Percentiles rank a stretch among this genome's conserved stretches.
These are phyloP conservation scores for Suillus variegatus DNA, from an alignment of 768 basidiomycete species.

Conservation along the genomic window DNA sequence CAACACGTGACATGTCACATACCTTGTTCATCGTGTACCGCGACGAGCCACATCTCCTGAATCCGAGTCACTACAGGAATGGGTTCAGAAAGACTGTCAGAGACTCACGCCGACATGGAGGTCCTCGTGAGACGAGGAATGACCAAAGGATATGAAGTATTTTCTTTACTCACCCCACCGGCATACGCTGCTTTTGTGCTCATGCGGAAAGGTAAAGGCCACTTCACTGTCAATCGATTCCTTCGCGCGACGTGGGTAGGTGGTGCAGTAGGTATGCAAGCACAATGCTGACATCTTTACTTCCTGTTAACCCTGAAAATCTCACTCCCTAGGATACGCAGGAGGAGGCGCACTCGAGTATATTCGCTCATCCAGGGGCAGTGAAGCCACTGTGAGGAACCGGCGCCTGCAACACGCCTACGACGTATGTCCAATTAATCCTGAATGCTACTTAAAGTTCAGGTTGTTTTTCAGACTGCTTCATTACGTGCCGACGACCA, in stretches of 20 bases:
- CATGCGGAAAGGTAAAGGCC: conserved; percentile 52
- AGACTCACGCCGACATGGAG: conserved; percentile 55
- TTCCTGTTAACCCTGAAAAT: not conserved
- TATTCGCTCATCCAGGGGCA: conserved; percentile 56
- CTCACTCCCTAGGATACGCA: conserved; percentile 32
- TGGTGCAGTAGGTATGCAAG: conserved; percentile 53
- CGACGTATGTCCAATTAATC: conserved; percentile 45
- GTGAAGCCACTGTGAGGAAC: conserved; percentile 46
- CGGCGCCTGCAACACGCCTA: conserved; percentile 56
- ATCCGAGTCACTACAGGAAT: conserved; percentile 14
- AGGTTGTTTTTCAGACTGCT: conserved; percentile 43
- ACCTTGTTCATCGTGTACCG: conserved; percentile 3
- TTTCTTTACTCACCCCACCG: conserved; percentile 65
- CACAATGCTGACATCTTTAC: conserved; percentile 1
- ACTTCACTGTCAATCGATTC: conserved; percentile 59
- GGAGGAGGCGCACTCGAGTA: conserved; percentile 62
- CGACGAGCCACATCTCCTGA: not conserved
- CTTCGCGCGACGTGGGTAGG: conserved; percentile 77
- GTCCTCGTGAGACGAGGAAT: conserved; percentile 67
- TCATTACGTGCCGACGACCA: conserved; percentile 71
- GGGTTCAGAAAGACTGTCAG: conserved; percentile 12
- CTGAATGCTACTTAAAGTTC: not conserved
- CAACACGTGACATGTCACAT: conserved; percentile 22
- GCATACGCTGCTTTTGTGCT: conserved; percentile 56
- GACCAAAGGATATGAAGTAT: conserved; percentile 66